Evolutionary conservation across 768 basidiomycete genomes (phyloP), one percentile per base, ranked within the genome.

Genomic region (Kondoa subrosea): DNA sequence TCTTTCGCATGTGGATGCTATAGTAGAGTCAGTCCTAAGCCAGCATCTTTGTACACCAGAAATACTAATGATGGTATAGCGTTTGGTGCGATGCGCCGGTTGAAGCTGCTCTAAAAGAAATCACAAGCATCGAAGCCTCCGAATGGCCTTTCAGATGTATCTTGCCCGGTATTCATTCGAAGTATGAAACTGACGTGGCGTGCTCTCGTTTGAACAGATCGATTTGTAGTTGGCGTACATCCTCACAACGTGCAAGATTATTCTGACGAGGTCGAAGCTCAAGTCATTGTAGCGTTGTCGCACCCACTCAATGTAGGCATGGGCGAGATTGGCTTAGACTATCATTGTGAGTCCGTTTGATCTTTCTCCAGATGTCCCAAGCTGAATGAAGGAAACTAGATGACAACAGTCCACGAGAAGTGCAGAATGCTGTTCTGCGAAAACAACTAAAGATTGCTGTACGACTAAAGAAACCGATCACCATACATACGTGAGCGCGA

Each of bases 81-180:
- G 89, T 91, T 1, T 91, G 87, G 86, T 91, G 89, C 71, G 89
- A 90, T 73, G 86, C 86, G 0, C 86, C 88, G 0, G 83, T 88
- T 16, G 78, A 78, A 69, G 78, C 70, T 34, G 69, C 66, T 0
- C 89, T 87, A 87, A 82, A 79, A 72, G 85, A 85, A 69, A 79
- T 87, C 57, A 88, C 88, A 0, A 85, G 88, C 76, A 83, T 85
- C 1, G 86, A 87, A 1, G 31, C 85, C 68, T 80, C 78, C 0
- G 75, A 76, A 32, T 79, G 82, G 66, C 81, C 82, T 62, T 77
- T 83, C 69, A 72, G 74, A 34, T 73, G 40, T 50, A n/a, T n/a
- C n/a, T n/a, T n/a, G n/a, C n/a, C n/a, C n/a, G n/a, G n/a, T n/a
- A n/a, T n/a, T n/a, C n/a, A n/a, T n/a, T n/a, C n/a, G n/a, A n/a